Evolutionary conservation across 768 basidiomycete species (phyloP).

Genomic region (Auricularia sp.): DNA sequence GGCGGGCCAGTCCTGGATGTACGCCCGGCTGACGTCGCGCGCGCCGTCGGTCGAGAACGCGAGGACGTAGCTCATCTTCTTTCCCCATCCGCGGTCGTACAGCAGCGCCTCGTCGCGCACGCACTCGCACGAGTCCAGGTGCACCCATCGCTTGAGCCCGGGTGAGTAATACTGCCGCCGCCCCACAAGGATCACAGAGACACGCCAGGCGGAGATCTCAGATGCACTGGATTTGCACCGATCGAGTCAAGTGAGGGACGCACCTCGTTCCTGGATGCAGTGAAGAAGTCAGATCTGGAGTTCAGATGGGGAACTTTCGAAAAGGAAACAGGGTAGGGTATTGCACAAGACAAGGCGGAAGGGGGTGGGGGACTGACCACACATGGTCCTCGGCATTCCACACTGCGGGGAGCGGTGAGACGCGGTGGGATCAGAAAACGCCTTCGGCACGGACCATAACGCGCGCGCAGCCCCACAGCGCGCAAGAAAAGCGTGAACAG

Average conservation of each 20-base stretch:
- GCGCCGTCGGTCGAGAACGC: conserved; percentile 16
- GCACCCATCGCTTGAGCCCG: conserved; percentile 24
- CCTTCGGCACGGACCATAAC: conserved; percentile 16
- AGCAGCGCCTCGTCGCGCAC: conserved; percentile 25
- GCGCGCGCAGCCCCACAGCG: conserved; percentile 21
- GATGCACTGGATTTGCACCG: background rate
- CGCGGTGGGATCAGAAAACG: conserved; percentile 7
- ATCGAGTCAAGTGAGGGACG: background rate
- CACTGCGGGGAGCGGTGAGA: conserved; percentile 6
- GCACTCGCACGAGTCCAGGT: conserved; percentile 31
- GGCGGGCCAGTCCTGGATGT: conserved; percentile 8
- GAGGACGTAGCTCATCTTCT: conserved; percentile 27
- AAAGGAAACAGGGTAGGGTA: too few species aligned
- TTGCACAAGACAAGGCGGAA: background rate
- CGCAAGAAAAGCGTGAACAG: conserved; percentile 27
- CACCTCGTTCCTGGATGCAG: conserved; percentile 6
- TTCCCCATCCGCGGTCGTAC: conserved; percentile 31
- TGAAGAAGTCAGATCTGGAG: background rate
- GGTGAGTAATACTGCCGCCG: conserved; percentile 15
- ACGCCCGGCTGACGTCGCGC: conserved; percentile 15
- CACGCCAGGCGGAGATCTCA: background rate
- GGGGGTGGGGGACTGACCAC: conserved; percentile 17
- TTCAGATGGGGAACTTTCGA: background rate
- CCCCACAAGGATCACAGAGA: background rate
- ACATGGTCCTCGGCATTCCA: conserved; percentile 31